phyloP scores from a whole-genome alignment of 306 rosid species.

The Cucumis cinereus region DNA sequence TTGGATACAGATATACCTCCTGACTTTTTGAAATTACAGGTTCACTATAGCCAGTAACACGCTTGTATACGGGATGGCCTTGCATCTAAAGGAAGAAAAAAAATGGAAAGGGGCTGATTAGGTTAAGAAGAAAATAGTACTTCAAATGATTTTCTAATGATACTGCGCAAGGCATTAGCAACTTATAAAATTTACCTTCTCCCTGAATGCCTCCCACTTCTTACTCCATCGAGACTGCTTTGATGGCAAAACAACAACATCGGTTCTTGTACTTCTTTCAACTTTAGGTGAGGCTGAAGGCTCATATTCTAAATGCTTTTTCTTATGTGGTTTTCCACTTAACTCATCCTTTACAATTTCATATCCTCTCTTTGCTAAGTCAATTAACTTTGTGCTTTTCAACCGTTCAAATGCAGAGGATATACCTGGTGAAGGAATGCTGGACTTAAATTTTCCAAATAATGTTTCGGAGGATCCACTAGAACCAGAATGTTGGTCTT shows the following conservation, averaged over 20 bases:
- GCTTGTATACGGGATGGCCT: constrained; percentile 49
- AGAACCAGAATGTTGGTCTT: constrained; percentile 28
- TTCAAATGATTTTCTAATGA: neutral
- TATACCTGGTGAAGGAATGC: constrained; percentile 41
- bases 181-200: constrained; percentile 35
- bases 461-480: constrained; percentile 41
- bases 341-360: constrained; percentile 72
- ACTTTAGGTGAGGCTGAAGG: constrained; percentile 31
- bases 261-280: constrained; percentile 63
- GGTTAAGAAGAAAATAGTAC: neutral
- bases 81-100: constrained; percentile 35
- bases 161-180: neutral
- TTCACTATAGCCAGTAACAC: constrained; percentile 32
- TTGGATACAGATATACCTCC: constrained; percentile 67
- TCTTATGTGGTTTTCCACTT: constrained; percentile 43
- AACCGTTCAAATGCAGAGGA: constrained; percentile 53
- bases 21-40: constrained; percentile 69
- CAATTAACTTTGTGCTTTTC: constrained; percentile 52
- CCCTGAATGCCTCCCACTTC: constrained; percentile 66
- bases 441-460: constrained; percentile 62
- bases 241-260: constrained; percentile 45
- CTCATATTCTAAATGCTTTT: constrained; percentile 37
- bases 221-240: constrained; percentile 63
- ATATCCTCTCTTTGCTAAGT: constrained; percentile 70
- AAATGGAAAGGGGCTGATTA: neutral